Conservation (phyloP, 305 asterid genomes). For the Fraxinus dipetala region DNA sequence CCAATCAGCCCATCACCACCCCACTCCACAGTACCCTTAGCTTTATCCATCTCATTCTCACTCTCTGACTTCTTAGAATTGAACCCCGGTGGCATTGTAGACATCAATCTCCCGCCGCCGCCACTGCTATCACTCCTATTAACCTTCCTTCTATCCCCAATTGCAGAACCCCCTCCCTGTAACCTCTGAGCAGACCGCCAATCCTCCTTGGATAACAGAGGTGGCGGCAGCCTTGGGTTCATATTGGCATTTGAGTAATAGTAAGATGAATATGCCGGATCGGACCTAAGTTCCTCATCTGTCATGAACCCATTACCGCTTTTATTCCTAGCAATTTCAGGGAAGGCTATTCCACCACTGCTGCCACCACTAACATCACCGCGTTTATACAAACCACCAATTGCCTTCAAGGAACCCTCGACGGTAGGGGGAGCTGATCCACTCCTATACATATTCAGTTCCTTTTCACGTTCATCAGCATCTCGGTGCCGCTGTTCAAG, state of each 20-base stretch:
- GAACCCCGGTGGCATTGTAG: slow-evolving; percentile 80
- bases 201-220: slow-evolving; percentile 77
- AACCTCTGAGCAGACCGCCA: slow-evolving; percentile 37
- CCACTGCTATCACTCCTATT: slow-evolving; percentile 21
- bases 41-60: slow-evolving; percentile 45
- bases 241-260: slow-evolving; percentile 34
- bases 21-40: slow-evolving; percentile 34
- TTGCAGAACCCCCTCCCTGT: slow-evolving; percentile 30
- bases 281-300: slow-evolving; percentile 40
- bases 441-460: slow-evolving; percentile 62
- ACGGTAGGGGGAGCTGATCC: slow-evolving; percentile 42
- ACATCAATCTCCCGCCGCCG: background rate
- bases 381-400: slow-evolving; percentile 41
- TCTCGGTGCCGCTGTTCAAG: slow-evolving; percentile 77
- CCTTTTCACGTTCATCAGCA: slow-evolving; percentile 85
- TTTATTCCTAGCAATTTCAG: slow-evolving; percentile 62
- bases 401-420: slow-evolving; percentile 37
- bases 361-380: slow-evolving; percentile 40
- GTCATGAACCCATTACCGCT: slow-evolving; percentile 36
- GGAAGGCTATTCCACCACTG: slow-evolving; percentile 36
- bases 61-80: slow-evolving; percentile 61
- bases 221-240: slow-evolving; percentile 87
- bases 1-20: slow-evolving; percentile 45
- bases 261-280: slow-evolving; percentile 35
- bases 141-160: slow-evolving; percentile 37